Base-by-base conservation (phyloP, 2,329 filamentous ascomycete genomes). In the Trichoderma sp. region DNA sequence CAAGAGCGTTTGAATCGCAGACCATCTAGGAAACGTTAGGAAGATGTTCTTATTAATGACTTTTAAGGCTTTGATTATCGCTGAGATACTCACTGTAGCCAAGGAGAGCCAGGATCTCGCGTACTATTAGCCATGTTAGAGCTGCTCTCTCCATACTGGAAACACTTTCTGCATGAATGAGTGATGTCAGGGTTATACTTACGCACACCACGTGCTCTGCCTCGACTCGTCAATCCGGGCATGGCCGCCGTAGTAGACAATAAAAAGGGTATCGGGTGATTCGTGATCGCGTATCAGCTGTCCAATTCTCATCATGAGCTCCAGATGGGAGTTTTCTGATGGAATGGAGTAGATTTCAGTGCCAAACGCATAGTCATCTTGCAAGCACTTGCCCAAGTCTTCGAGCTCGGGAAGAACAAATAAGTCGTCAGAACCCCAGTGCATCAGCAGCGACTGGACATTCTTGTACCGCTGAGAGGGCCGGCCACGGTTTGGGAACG, bases 181-280 rank as follows among this genome's bases (percentile, higher is more conserved):
- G 13, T 37, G 26, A 34, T 52, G 8, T 39, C 24, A 39, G 32
- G 30, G 8, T 5, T 60, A 11, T 58, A 84, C 83, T 79, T 79
- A 85, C 80, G 86, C 86, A 74, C 85, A 88, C 86, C 86, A 88
- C 8, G 85, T 87, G 75, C 86, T 88, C 73, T 88, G 86, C 60
- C 86, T 81, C 26, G 85, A 86, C 70, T 87, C 85, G 69, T 88
- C 86, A 69, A 88, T 88, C 70, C 83, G 83, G 3, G 86, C 86
- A 75, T 89, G 86, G 0, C 86, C 86, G 13, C 85, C 86, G 67
- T 89, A 88, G 74, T 88, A 89, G 18, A 88, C 77, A 10, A 88
- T 74, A 71, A 88, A 87, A 1, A 89, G 77, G 0, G 86, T 88
- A 58, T 87, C 84, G 54, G 81, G 80, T 3, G 83, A 83, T 71